phyloP scores from a whole-genome alignment of 306 rosid genomes.

The Corylus avellana region DNA sequence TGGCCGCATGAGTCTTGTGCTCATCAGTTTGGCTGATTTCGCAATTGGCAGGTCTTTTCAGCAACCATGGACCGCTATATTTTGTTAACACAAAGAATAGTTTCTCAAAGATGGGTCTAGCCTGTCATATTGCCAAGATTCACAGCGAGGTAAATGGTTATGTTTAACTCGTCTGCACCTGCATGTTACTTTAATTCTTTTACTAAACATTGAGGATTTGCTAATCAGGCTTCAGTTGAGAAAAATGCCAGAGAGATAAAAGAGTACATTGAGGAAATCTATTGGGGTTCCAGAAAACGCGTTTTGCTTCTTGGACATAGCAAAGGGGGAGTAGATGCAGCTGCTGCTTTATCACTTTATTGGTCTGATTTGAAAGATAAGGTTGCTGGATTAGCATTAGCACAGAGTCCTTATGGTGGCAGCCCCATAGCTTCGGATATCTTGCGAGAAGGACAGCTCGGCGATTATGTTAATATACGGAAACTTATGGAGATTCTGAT shows the following conservation, averaged over 20 bases:
- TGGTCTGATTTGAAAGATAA: constrained; percentile 97
- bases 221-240: constrained; percentile 84
- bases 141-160: constrained; percentile 80
- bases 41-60: constrained; percentile 78
- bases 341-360: constrained; percentile 93
- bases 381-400: constrained; percentile 89
- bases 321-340: constrained; percentile 99
- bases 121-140: constrained; percentile 97
- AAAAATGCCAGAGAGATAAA: constrained; percentile 92
- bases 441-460: constrained; percentile 95
- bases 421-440: constrained; percentile 97
- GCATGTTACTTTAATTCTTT: constrained; percentile 8
- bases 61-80: constrained; percentile 97
- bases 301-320: constrained; percentile 98
- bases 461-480: constrained; percentile 90
- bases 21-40: constrained; percentile 17
- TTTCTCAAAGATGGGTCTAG: constrained; percentile 90
- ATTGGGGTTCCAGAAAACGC: constrained; percentile 90
- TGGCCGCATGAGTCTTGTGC: neutral
- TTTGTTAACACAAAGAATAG: constrained; percentile 75
- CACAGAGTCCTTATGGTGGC: constrained; percentile 99
- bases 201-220: constrained; percentile 33
- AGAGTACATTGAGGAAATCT: constrained; percentile 92
- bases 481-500: constrained; percentile 87
- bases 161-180: neutral